Base-by-base conservation (phyloP, 2,329 filamentous ascomycete species). In the Trichoderma sp. region DNA sequence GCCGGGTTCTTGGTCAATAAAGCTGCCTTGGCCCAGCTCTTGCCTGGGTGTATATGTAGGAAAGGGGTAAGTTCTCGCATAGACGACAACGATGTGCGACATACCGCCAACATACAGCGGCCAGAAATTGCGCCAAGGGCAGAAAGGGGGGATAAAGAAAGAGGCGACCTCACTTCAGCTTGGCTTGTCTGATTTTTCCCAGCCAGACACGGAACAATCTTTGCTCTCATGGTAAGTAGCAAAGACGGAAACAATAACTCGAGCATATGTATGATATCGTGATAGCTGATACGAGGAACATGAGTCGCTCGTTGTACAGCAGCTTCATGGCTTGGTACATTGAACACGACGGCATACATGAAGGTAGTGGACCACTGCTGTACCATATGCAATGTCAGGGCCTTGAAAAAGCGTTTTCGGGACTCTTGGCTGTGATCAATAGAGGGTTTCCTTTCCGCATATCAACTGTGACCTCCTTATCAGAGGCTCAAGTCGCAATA, bases 61-160 rank as follows among this genome's bases (percentile, higher is more conserved):
- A 54, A 39, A 58, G 34, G 30, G 15, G 41, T 24, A 15, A 34
- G 17, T 43, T 26, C 14, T 50, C 62, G 54, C 54, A 24, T 59
- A 51, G 55, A 59, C 44, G 44, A 50, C 10, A 15, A 21, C 43
- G 24, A 41, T 59, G 62, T 59, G 39, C 45, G 44, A 59, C 44
- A 59, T 48, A 24, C 17, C 6, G 43, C 43, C 19, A 45, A 26
- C 9, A 15, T 34, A 24, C 30, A 61, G 41, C 24, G 24, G 19
- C 17, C 24, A 44, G 44, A 34, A 51, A 30, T 14, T 21, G 34
- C 30, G 45, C 28, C 14, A 19, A 28, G 24, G 47, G 14, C 48
- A 6, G 14, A 17, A 50, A 30, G 21, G 10, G 14, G 30, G 21
- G 47, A 30, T 7, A 14, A 14, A 19, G 21, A 34, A 39, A 15